These are phyloP conservation scores for Trametes sp. DNA, from an alignment of 1,284 basidiomycete species.

Conservation along the genomic window DNA sequence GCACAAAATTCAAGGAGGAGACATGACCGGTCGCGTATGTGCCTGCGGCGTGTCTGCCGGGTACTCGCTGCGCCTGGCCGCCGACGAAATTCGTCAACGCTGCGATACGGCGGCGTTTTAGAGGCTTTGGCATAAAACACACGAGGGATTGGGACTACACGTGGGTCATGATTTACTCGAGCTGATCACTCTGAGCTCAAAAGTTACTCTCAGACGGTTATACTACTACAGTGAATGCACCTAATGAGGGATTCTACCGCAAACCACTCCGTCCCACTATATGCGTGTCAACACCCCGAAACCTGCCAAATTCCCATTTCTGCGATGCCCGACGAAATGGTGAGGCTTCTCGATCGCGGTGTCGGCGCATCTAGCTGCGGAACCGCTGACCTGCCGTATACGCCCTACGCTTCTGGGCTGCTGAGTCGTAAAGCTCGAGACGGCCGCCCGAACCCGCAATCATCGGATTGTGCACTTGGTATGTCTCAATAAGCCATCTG, in stretches of 20 bases:
- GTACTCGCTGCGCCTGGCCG: neutral
- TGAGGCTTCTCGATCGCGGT: neutral
- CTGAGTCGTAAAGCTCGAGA: neutral
- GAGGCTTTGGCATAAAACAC: too few species aligned
- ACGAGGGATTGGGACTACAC: neutral
- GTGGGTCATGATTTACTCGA: neutral
- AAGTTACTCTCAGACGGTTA: neutral
- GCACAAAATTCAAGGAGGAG: constrained; percentile 20
- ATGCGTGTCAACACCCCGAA: too few species aligned
- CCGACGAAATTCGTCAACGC: neutral
- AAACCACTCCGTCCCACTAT: neutral
- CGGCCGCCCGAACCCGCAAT: too few species aligned
- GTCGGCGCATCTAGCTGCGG: neutral
- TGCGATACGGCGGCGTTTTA: neutral
- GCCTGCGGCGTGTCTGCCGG: neutral
- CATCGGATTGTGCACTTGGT: too few species aligned
- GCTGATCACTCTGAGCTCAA: too few species aligned
- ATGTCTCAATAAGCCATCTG: too few species aligned
- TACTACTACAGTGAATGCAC: neutral
- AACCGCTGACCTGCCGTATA: neutral
- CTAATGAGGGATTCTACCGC: neutral
- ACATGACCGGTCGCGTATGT: neutral
- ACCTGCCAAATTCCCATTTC: too few species aligned
- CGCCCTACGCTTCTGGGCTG: neutral
- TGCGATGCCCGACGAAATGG: too few species aligned